Base-by-base conservation (phyloP, 1,284 basidiomycete species). In the Pulchroboletus neoregius region DNA sequence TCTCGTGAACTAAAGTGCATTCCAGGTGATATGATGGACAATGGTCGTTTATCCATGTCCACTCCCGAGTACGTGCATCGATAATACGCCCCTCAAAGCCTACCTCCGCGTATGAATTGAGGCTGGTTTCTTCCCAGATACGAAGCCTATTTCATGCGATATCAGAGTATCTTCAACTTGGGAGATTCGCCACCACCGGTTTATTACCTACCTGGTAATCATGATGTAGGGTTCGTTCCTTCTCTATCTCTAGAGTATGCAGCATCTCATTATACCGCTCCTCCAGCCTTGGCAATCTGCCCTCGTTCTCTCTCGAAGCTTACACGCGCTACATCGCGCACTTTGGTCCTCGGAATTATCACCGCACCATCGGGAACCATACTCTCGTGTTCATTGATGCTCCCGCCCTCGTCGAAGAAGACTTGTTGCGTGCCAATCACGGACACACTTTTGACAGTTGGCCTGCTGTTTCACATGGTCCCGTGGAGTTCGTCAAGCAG, bases 151-250 rank as follows among this genome's bases (percentile, higher is more conserved):
- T 72, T 72, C 37, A 54, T 65, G 15, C 77, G 80, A 43, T 91
- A 87, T 67, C 75, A 73, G 48, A 71, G 69, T 6, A 80, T 85
- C 49, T 90, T 91, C 65, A 63, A 71, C 10, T 56, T 76, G 28
- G 58, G 68, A 8, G 51, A 54, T 12, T 53, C 63, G 9, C 62
- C 68, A 18, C 67, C 73, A 0, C 70, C 75, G 0, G 72, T 76
- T 23, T 79, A 84, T 66, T 85, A 82, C 59, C 68, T 93, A n/a
- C 86, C 89, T 1, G 91, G 91, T 10, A 94, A 94, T 58, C 86
- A 90, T 61, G 91, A 94, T 57, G 74, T 94, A 36, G 87, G 84
- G 78, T 87, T 53, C 49, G 74, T 48, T 31, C 31, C 26, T 31
- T 38, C 20, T 43, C 28, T 42, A 13, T 28, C 27, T 33, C 9